Evolutionary conservation across 257 asterid genomes (phyloP), one percentile per base, ranked within the genome.

Genomic region (Striga asiatica): DNA sequence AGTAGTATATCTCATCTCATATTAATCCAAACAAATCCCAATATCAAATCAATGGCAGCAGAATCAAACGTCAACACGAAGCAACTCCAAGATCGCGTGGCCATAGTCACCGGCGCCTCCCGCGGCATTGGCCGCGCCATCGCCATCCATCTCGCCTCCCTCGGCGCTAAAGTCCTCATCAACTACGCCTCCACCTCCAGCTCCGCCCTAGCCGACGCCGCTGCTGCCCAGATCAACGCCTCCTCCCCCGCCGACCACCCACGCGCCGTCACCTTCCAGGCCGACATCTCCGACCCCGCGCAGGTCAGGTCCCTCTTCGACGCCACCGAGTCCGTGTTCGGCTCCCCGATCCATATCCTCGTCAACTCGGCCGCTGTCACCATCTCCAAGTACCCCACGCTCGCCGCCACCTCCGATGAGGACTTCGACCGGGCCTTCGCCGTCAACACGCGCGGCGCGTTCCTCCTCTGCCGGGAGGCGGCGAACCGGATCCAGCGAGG

Each of bases 301-400:
- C 77, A 80, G 50, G 93, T 82, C 7, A 82, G 73, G 47, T 25
- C 75, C 45, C 79, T 82, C 10, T 82, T 82, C 70, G 88, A 80
- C 56, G 41, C 58, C 6, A 83, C 85, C 3, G 88, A 82, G 57
- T 24, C 74, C 0, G 66, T 70, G 0, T 82, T 82, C 64, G 34
- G 61, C 5, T 62, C 88, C 14, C 70, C 76, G 1, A 66, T 66
- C 22, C 70, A 73, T 54, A 75, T 82, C 51, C 62, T 82, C 6
- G 77, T 82, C 61, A 79, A 82, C 55, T 71, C 64, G 2, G 85
- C 88, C 22, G 88, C 78, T 4, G 76, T 82, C 0, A 13, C 69
- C 6, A 79, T 70, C 29, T 14, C 68, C 2, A 77, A 75, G 39
- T 73, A 71, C 27, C 85, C 88, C 0, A 42, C 70, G 0, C 12